These are phyloP conservation scores for Penicillium nordicum DNA, from an alignment of 2,329 filamentous ascomycete species.

Conservation along the genomic window DNA sequence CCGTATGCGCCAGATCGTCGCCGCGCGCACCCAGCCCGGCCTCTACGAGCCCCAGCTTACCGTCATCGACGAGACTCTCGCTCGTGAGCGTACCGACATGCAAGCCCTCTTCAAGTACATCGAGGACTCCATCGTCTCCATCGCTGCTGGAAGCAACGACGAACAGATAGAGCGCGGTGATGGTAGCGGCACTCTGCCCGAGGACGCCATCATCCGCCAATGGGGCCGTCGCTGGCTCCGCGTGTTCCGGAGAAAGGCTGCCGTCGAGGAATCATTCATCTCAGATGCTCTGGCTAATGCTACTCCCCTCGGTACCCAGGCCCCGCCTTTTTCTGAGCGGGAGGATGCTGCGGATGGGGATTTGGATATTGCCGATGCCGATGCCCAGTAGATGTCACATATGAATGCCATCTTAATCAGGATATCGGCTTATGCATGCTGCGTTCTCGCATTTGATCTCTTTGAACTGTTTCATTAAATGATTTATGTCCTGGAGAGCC, in stretches of 20 bases:
- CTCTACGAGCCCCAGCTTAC: constrained; percentile 53
- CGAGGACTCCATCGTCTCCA: constrained; percentile 70
- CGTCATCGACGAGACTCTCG: constrained; percentile 63
- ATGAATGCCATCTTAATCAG: neutral
- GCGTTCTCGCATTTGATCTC: constrained; percentile 2
- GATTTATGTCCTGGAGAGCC: constrained; percentile 6
- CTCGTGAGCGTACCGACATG: constrained; percentile 69
- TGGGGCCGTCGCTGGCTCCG: constrained; percentile 87
- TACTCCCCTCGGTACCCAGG: constrained; percentile 39
- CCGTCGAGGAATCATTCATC: constrained; percentile 76
- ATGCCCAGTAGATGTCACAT: constrained; percentile 13
- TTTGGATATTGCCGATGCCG: constrained; percentile 31
- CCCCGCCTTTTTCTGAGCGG: constrained; percentile 24
- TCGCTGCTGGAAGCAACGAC: constrained; percentile 71
- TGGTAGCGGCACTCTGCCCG: constrained; percentile 49
- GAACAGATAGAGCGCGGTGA: constrained; percentile 66
- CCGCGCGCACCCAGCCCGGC: constrained; percentile 57
- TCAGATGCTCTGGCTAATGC: constrained; percentile 54
- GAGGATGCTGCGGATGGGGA: constrained; percentile 27
- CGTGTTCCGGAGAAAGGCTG: constrained; percentile 75
- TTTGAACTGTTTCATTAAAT: constrained; percentile 2
- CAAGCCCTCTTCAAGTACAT: constrained; percentile 75
- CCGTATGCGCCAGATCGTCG: constrained; percentile 76
- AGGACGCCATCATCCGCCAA: constrained; percentile 63
- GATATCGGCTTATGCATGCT: neutral